These are phyloP conservation scores for Gymnopilus junonius DNA, from an alignment of 768 basidiomycete genomes.

Conservation along the genomic window DNA sequence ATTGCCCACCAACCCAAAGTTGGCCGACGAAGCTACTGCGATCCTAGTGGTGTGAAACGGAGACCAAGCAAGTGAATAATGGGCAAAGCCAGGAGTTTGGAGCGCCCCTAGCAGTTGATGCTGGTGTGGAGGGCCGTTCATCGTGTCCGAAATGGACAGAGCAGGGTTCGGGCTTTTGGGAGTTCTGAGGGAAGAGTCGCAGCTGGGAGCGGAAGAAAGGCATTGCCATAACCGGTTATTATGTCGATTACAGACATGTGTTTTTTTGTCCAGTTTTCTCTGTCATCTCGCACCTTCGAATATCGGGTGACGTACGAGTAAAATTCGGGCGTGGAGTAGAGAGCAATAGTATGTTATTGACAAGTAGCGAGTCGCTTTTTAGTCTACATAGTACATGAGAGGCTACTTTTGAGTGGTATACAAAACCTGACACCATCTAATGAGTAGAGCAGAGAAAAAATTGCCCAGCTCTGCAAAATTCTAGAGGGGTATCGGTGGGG, in stretches of 20 bases:
- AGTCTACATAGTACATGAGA: neutral
- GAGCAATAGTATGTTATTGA: no score
- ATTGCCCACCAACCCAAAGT: neutral
- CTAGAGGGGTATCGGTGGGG: neutral
- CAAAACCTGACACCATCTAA: neutral
- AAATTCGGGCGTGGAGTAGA: neutral
- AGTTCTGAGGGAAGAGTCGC: neutral
- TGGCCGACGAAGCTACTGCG: neutral
- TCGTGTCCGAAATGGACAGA: neutral
- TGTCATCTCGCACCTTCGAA: neutral
- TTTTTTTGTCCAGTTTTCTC: neutral
- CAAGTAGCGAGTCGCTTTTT: neutral
- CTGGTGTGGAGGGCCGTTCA: neutral
- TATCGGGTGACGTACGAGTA: no score
- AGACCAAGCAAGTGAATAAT: neutral
- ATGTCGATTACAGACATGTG: neutral
- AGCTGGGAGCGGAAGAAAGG: neutral
- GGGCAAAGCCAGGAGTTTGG: neutral
- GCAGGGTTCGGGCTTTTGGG: neutral
- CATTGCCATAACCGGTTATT: conserved; percentile 1
- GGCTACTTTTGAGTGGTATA: neutral
- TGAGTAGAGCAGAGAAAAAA: neutral
- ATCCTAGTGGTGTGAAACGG: neutral
- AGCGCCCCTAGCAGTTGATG: neutral
- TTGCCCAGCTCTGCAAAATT: neutral